Conservation (phyloP, 768 basidiomycete genomes). For the Brasilioporus rufonigricans region DNA sequence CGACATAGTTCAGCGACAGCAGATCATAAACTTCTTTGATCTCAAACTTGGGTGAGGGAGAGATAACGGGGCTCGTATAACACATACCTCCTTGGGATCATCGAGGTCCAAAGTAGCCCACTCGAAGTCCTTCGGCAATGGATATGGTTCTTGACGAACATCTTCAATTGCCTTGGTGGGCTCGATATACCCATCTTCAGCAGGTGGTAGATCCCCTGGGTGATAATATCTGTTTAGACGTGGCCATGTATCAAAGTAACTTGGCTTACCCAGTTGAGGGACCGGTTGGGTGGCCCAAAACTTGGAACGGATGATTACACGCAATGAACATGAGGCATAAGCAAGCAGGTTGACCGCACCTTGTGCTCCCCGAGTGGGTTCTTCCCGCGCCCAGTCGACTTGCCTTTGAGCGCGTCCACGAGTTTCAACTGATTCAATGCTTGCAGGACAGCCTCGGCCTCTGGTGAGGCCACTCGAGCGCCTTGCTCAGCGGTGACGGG, state of each 20-base stretch:
- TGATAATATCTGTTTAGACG: background rate
- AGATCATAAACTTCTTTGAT: conserved; percentile 90
- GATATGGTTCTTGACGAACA: conserved; percentile 85
- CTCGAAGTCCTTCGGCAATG: conserved; percentile 88
- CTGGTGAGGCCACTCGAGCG: conserved; percentile 41
- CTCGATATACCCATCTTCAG: conserved; percentile 88
- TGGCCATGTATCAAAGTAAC: background rate
- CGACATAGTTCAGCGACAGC: conserved; percentile 91
- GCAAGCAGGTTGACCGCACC: conserved; percentile 42
- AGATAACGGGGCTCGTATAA: background rate
- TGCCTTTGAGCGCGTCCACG: conserved; percentile 83
- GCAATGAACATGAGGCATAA: background rate
- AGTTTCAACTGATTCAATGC: conserved; percentile 78
- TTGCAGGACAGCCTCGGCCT: conserved; percentile 63
- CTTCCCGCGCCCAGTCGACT: conserved; percentile 70
- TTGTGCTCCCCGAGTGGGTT: conserved; percentile 89
- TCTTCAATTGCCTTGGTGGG: conserved; percentile 70
- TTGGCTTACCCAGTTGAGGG: conserved; percentile 66
- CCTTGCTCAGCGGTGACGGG: conserved; percentile 62
- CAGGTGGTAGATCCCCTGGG: conserved; percentile 59
- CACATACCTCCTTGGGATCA: conserved; percentile 64
- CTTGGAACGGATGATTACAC: conserved; percentile 37
- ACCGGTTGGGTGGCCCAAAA: conserved; percentile 99
- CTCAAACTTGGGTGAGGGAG: conserved; percentile 37
- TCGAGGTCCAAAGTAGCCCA: conserved; percentile 84